These are phyloP conservation scores for Santalum album DNA, from an alignment of 164 flowering plant genomes.

Conservation along the genomic window DNA sequence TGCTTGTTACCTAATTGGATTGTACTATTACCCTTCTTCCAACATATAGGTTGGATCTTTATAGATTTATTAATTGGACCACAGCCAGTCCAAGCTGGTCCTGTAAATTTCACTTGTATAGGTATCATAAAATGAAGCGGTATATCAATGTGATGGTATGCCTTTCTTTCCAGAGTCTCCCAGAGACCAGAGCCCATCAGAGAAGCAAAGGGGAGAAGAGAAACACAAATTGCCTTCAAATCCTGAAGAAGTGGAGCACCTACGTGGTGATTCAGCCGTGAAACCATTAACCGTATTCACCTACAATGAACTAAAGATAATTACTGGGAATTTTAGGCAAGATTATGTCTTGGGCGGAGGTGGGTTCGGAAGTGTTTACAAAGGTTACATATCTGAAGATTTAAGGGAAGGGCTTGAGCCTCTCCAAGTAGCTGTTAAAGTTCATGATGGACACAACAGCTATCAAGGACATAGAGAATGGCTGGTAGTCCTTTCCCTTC, in stretches of 20 bases:
- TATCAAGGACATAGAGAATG: slow-evolving; percentile 95
- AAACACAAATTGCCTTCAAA: slow-evolving; percentile 63
- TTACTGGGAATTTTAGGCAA: slow-evolving; percentile 72
- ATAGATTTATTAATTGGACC: too few species aligned
- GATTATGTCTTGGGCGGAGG: slow-evolving; percentile 83
- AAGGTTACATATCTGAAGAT: slow-evolving; percentile 63
- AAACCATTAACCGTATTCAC: slow-evolving; percentile 76
- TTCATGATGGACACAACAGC: slow-evolving; percentile 93
- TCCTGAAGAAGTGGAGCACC: slow-evolving; percentile 81
- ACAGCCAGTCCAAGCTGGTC: too few species aligned
- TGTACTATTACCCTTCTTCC: too few species aligned
- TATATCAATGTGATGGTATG: neutral
- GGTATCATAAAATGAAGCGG: too few species aligned
- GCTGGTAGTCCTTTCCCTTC: slow-evolving; percentile 50
- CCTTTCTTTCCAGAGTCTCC: slow-evolving; percentile 33
- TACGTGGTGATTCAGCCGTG: slow-evolving; percentile 64
- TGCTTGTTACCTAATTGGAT: too few species aligned
- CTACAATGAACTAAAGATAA: slow-evolving; percentile 51
- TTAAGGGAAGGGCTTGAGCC: slow-evolving; percentile 49
- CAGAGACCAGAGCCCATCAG: slow-evolving; percentile 28
- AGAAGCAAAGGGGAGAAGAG: slow-evolving; percentile 19
- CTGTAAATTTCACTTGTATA: too few species aligned
- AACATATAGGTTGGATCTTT: too few species aligned
- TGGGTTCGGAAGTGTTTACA: slow-evolving; percentile 93
- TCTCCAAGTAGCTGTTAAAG: slow-evolving; percentile 81